Conservation (phyloP, 768 basidiomycete genomes). For the Kwoniella europaea region DNA sequence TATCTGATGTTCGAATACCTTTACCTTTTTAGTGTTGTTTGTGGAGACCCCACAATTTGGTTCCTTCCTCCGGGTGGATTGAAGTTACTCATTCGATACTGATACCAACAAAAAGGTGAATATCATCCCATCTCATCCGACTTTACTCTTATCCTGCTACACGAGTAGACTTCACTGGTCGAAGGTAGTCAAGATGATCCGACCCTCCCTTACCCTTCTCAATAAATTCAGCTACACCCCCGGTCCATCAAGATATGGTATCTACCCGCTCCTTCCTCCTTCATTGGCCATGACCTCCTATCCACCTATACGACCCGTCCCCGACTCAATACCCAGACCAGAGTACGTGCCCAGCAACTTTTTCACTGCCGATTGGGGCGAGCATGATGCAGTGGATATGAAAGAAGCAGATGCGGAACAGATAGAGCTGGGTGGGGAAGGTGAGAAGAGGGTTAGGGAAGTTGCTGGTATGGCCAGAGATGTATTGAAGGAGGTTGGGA, state of each 20-base stretch:
- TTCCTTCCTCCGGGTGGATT: background rate
- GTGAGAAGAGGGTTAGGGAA: conserved; percentile 64
- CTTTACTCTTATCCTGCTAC: too few species aligned
- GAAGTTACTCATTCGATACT: background rate
- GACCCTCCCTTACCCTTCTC: conserved; percentile 1
- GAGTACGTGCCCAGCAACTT: conserved; percentile 62
- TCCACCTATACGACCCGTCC: conserved; percentile 61
- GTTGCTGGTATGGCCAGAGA: conserved; percentile 67
- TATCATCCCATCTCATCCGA: too few species aligned
- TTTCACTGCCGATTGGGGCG: conserved; percentile 43
- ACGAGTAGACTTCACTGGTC: background rate
- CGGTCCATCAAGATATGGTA: conserved; percentile 36
- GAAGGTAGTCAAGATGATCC: background rate
- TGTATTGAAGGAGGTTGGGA: conserved; percentile 67
- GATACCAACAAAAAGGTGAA: background rate
- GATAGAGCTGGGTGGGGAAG: conserved; percentile 52
- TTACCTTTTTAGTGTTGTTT: background rate
- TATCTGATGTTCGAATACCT: background rate
- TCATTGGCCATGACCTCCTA: conserved; percentile 38
- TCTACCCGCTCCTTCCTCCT: conserved; percentile 34
- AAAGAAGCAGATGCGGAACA: background rate
- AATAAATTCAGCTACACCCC: background rate
- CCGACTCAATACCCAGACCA: conserved; percentile 65
- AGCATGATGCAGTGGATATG: conserved; percentile 28
- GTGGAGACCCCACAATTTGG: conserved; percentile 2